A percentile compares a stretch with the other conserved stretches of the same genome.
Evolutionary conservation across 2,329 filamentous ascomycete genomes (phyloP).

Genomic region (Sclerotinia trifoliorum): DNA sequence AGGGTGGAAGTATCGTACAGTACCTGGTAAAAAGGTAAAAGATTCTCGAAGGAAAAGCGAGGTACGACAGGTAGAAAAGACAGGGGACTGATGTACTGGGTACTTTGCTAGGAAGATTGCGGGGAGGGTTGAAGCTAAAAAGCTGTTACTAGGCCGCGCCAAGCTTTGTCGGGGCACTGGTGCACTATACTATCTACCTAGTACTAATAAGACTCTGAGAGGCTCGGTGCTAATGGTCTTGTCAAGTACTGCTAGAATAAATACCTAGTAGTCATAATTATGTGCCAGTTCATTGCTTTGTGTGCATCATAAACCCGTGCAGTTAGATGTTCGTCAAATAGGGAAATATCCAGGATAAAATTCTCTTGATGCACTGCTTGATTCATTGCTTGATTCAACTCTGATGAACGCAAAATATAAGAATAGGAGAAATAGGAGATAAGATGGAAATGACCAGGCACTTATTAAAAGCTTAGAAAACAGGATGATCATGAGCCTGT

Average conservation of each 20-base stretch:
- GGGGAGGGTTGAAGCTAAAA: constrained; percentile 20
- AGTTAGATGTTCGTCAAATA: constrained; percentile 2
- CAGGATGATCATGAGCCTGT: constrained; percentile 17
- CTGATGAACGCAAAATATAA: not conserved
- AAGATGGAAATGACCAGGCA: not conserved
- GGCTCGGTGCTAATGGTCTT: not conserved
- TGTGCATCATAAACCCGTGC: not conserved
- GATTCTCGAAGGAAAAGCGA: constrained; percentile 19
- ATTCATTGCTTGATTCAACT: not conserved
- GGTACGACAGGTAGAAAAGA: not conserved
- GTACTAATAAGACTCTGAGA: not conserved
- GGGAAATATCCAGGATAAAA: not conserved
- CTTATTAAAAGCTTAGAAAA: not conserved
- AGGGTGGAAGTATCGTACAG: no score
- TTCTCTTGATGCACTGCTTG: not conserved
- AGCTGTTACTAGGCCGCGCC: not conserved
- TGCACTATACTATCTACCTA: not conserved
- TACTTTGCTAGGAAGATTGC: constrained; percentile 18
- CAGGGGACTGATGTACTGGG: not conserved
- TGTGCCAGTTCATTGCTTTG: not conserved
- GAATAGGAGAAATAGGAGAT: not conserved
- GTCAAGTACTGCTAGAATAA: not conserved
- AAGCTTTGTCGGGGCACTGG: constrained; percentile 4
- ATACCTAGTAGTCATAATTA: not conserved
- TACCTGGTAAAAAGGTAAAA: constrained; percentile 12